These are phyloP conservation scores for Basidiobolus meristosporus DNA, from an alignment of 371 early-diverging fungal genomes.

Conservation along the genomic window DNA sequence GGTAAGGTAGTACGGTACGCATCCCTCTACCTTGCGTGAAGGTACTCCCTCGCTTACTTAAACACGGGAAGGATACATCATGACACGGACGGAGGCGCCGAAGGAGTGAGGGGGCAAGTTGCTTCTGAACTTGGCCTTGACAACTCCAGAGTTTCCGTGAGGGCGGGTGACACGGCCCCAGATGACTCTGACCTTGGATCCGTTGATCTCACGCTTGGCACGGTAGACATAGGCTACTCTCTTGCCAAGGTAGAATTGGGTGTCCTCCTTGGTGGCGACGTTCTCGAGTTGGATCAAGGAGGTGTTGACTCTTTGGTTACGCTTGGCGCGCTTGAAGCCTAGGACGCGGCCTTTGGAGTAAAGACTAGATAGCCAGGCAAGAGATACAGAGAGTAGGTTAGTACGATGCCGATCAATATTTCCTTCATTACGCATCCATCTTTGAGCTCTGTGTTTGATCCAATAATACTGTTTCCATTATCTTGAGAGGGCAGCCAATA, in stretches of 20 bases:
- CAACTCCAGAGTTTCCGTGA: slow-evolving; percentile 94
- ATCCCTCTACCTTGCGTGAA: no score
- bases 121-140: slow-evolving; percentile 90
- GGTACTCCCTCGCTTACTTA: no score
- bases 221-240: slow-evolving; percentile 68
- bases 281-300: slow-evolving; percentile 86
- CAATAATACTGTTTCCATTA: no score
- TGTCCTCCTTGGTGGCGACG: slow-evolving; percentile 63
- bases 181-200: slow-evolving; percentile 85
- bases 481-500: no score
- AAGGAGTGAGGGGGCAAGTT: slow-evolving; percentile 90
- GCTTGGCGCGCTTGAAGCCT: slow-evolving; percentile 86
- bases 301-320: slow-evolving; percentile 74
- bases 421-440: no score
- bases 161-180: slow-evolving; percentile 91
- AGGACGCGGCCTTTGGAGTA: slow-evolving; percentile 92
- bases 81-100: slow-evolving; percentile 83
- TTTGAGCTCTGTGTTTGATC: no score
- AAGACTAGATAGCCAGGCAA: slow-evolving; percentile 52
- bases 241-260: slow-evolving; percentile 78
- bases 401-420: no score
- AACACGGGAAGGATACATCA: no score
- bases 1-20: no score
- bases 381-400: no score
- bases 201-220: slow-evolving; percentile 75